Percentiles rank a stretch among this genome's conserved stretches.
These are phyloP conservation scores for Trichoderma semiorbis DNA, from an alignment of 2,329 filamentous ascomycete genomes.

Conservation along the genomic window DNA sequence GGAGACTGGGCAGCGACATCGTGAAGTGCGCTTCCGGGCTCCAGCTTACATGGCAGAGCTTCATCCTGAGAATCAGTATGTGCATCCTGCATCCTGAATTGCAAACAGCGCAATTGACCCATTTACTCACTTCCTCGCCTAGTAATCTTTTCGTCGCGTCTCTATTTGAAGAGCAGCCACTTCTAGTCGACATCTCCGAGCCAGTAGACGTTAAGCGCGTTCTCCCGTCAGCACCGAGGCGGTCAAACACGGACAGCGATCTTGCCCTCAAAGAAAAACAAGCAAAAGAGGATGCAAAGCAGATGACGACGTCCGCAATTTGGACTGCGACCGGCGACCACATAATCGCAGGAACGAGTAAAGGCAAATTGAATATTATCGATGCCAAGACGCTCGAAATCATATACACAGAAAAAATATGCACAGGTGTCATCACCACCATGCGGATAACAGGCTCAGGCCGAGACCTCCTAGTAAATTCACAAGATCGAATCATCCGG, in stretches of 20 bases:
- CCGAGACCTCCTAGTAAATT: constrained; percentile 84
- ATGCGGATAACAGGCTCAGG: constrained; percentile 79
- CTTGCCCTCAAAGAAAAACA: constrained; percentile 74
- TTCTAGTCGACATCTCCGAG: constrained; percentile 76
- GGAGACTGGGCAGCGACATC: constrained; percentile 62
- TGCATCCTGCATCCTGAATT: not conserved
- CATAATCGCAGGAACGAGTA: constrained; percentile 88
- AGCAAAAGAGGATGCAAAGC: constrained; percentile 86
- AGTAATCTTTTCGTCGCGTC: constrained; percentile 85
- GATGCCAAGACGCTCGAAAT: constrained; percentile 75
- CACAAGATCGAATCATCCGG: constrained; percentile 89
- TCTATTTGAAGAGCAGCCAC: constrained; percentile 87
- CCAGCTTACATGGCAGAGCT: constrained; percentile 95
- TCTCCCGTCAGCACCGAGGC: constrained; percentile 77
- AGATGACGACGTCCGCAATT: constrained; percentile 88
- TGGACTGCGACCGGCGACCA: constrained; percentile 84
- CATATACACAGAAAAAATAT: constrained; percentile 86
- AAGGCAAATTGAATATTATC: constrained; percentile 95
- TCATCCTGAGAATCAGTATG: constrained; percentile 82
- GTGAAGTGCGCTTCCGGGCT: constrained; percentile 86
- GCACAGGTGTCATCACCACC: constrained; percentile 81
- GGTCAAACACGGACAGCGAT: constrained; percentile 67
- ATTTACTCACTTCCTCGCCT: constrained; percentile 22
- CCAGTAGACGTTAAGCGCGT: constrained; percentile 69
- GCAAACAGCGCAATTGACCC: not conserved